These are phyloP conservation scores for Gossypium bickii DNA, from an alignment of 345 rosid genomes.

Conservation along the genomic window DNA sequence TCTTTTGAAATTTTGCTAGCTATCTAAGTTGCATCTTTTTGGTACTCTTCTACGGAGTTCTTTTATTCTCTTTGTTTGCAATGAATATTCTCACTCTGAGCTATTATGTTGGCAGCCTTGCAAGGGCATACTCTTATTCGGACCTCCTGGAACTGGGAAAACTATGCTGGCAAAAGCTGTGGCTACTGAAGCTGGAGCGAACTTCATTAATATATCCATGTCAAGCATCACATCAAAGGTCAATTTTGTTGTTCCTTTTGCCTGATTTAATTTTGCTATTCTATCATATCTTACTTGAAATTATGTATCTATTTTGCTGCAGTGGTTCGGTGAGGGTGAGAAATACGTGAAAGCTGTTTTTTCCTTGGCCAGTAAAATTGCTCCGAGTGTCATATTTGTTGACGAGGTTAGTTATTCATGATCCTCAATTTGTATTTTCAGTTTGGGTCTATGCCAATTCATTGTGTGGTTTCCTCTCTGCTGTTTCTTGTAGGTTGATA, in stretches of 20 bases:
- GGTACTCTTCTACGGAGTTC: background rate
- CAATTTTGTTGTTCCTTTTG: conserved; percentile 6
- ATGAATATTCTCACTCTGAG: conserved; percentile 5
- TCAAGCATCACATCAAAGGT: conserved; percentile 94
- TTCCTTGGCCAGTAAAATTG: conserved; percentile 81
- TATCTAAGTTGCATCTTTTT: background rate
- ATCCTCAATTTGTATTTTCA: conserved; percentile 11
- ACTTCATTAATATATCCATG: conserved; percentile 84
- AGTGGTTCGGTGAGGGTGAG: conserved; percentile 99
- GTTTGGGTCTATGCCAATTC: background rate
- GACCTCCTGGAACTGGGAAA: conserved; percentile 97
- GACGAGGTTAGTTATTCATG: conserved; percentile 59
- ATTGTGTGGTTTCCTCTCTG: conserved; percentile 1
- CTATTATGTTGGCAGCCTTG: conserved; percentile 50
- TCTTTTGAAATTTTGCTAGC: background rate
- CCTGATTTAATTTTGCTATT: background rate
- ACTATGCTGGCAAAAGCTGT: conserved; percentile 97
- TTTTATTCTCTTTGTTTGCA: background rate
- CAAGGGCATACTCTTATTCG: conserved; percentile 88
- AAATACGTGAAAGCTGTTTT: conserved; percentile 89
- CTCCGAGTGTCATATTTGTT: conserved; percentile 87
- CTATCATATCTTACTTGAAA: conserved; percentile 10
- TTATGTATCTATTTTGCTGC: conserved; percentile 24
- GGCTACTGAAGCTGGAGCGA: conserved; percentile 98
- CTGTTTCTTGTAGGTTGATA: conserved; percentile 62